Base-by-base conservation (phyloP, 768 basidiomycete genomes). In the Strobilomyces dryophilus region DNA sequence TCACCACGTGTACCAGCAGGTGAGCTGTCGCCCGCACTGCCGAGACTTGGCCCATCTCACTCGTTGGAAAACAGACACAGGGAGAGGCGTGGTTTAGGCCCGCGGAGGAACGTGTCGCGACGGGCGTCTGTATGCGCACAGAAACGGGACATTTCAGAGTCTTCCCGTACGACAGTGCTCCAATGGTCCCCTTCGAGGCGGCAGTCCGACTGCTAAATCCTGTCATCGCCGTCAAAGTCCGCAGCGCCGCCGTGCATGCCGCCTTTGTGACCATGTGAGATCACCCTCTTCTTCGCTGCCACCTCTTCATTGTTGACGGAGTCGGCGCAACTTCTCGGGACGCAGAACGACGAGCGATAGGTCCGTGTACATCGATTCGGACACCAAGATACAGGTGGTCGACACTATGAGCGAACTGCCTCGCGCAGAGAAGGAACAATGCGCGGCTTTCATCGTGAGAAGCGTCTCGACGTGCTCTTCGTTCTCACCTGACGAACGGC, bases 371-470 rank as follows among this genome's bases (percentile, higher is more conserved):
- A 77, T 95, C 57, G 87, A 91, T 66, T 66, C 69, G 50, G 84
- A 92, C 64, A 93, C 90, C 2, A 85, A 90, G 20, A 92, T 95
- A 48, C 92, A 95, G 69, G 84, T 94, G 40, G 67, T 95, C 32
- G 85, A 91, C 52, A 79, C 78, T 17, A 80, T 94, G 63, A 59
- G 64, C 44, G 79, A 83, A 55, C 73, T 95, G 26, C 80, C 86
- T 10, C 79, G 79, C 42, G 90, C 92, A 4, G 89, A 94, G 68
- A 93, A 92, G 71, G 91, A 94, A 62, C 92, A 94, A 64, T 92
- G 88, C 50, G 92, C 83, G 15, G 92, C 92, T 17, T 94, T 95
- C 68, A 79, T 92, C 55, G 89, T 89, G 62, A 66, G 87, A 24
- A 72, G 29, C 36, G 15, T 46, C 21, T 31, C 5, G 2, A 6